These are phyloP conservation scores for Trichoderma sp. DNA, from an alignment of 2,329 filamentous ascomycete species.

Conservation along the genomic window DNA sequence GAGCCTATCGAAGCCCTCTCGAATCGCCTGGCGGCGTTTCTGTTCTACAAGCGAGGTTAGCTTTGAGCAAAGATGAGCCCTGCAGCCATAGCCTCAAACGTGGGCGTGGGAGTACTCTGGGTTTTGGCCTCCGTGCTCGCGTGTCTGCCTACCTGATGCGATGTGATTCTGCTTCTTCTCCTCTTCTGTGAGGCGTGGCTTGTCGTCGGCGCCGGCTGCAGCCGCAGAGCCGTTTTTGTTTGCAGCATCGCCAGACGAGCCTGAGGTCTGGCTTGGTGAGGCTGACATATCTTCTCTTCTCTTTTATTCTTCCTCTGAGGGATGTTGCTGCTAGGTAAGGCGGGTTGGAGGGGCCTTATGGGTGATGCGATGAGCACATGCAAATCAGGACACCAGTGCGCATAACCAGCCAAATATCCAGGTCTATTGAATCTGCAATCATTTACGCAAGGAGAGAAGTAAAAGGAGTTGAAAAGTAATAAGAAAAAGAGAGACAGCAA, in stretches of 20 bases:
- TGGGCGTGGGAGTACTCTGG: no score
- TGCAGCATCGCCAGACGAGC: conserved; percentile 34
- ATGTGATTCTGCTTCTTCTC: conserved; percentile 62
- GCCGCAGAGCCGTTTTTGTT: conserved; percentile 1
- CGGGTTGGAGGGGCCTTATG: neutral
- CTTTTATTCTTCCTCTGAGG: neutral
- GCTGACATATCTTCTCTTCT: conserved; percentile 35
- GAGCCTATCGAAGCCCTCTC: conserved; percentile 81
- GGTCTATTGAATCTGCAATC: neutral
- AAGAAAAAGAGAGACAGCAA: neutral
- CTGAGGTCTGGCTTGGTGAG: conserved; percentile 38
- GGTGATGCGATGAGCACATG: neutral
- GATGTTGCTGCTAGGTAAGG: neutral
- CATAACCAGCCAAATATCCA: neutral
- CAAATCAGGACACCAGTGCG: conserved; percentile 8
- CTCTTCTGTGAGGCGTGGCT: conserved; percentile 56
- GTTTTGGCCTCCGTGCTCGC: neutral
- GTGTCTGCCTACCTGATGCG: conserved; percentile 55
- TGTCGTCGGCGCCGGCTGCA: conserved; percentile 46
- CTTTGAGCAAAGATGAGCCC: neutral
- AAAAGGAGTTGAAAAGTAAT: neutral
- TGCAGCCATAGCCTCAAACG: neutral
- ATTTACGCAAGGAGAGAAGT: neutral
- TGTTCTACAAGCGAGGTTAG: conserved; percentile 43
- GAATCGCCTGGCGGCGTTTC: conserved; percentile 65